Base-by-base conservation (phyloP, 2,329 filamentous ascomycete species). In the Sclerotinia nivalis region DNA sequence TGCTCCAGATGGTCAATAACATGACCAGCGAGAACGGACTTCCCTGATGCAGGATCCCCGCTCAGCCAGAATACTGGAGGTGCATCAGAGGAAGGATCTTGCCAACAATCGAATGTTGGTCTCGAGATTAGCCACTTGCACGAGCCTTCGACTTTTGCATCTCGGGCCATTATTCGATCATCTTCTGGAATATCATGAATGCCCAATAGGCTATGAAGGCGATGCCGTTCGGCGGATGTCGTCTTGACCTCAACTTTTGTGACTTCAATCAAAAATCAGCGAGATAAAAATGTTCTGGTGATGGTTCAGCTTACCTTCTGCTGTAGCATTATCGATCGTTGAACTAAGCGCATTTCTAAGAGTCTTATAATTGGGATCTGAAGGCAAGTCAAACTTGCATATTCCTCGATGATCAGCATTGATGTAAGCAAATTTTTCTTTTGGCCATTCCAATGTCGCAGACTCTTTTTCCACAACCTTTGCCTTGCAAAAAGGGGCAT, bases 361-460 rank as follows among this genome's bases (percentile, higher is more conserved):
- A 40, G 40, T 70, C 1, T 69, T 40, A 52, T 75, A 75, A 56
- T 72, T 72, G 8, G 76, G 71, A 71, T 80, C 78, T 28, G 70
- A 22, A 5, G 64, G 71, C 66, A 69, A 76, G 5, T 64, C 22
- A 69, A 74, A 81, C 66, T 80, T 81, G 74, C 77, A 79, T 10
- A 81, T 71, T 56, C 58, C 55, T 62, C 77, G 77, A 70, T 80
- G 79, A 71, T 80, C 77, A n/a, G 78, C 78, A 71, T 77, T 66
- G 25, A 54, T 54, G 13, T 28, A 54, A 54, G 50, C n/a, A 54
- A 54, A 25, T 9, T 78, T 69, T 60, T 79, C 78, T 1, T 69
- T 70, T 10, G 73, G 72, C 70, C 79, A 79, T 5, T 76, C 77
- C 49, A 79, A 71, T 2, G 73, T 73, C 12, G 77, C 74, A 9